Conservation (phyloP, 805 yeast species). For the Candida corydali region DNA sequence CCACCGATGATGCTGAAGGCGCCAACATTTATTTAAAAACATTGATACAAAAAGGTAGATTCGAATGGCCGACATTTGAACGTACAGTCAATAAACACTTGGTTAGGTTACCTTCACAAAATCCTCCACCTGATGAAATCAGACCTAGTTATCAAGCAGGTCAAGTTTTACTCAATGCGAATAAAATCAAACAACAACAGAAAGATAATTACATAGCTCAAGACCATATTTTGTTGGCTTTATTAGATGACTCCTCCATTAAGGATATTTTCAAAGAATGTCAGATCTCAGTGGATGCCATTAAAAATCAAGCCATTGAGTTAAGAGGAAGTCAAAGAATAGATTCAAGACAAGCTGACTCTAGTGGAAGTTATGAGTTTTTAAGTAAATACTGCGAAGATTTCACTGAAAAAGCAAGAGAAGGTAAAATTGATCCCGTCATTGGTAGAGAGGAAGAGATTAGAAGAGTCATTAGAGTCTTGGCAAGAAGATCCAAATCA, state of each 20-base stretch:
- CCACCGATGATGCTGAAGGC: slow-evolving; percentile 46
- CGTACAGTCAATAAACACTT: slow-evolving; percentile 75
- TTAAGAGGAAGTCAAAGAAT: slow-evolving; percentile 89
- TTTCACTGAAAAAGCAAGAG: slow-evolving; percentile 87
- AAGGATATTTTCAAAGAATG: slow-evolving; percentile 70
- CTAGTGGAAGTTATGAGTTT: slow-evolving; percentile 80
- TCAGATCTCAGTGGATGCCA: slow-evolving; percentile 60
- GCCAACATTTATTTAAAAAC: slow-evolving; percentile 66
- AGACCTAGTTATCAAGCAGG: slow-evolving; percentile 74
- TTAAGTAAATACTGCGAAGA: slow-evolving; percentile 87
- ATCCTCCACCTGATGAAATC: slow-evolving; percentile 83
- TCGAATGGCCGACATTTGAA: slow-evolving; percentile 78
- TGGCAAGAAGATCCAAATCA: slow-evolving; percentile 96
- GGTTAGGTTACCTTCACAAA: slow-evolving; percentile 82
- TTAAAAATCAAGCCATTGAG: slow-evolving; percentile 72
- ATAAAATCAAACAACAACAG: slow-evolving; percentile 76
- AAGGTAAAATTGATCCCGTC: slow-evolving; percentile 95
- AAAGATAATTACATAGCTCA: slow-evolving; percentile 91
- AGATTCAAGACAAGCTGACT: slow-evolving; percentile 91
- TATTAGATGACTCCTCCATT: slow-evolving; percentile 73
- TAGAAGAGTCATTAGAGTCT: slow-evolving; percentile 87
- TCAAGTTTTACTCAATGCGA: slow-evolving; percentile 68
- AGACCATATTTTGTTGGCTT: slow-evolving; percentile 84
- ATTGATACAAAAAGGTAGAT: slow-evolving; percentile 78
- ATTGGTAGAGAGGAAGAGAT: slow-evolving; percentile 99